Evolutionary conservation across 139 green algal genomes (phyloP).

Genomic region (Penium margaritaceum): DNA sequence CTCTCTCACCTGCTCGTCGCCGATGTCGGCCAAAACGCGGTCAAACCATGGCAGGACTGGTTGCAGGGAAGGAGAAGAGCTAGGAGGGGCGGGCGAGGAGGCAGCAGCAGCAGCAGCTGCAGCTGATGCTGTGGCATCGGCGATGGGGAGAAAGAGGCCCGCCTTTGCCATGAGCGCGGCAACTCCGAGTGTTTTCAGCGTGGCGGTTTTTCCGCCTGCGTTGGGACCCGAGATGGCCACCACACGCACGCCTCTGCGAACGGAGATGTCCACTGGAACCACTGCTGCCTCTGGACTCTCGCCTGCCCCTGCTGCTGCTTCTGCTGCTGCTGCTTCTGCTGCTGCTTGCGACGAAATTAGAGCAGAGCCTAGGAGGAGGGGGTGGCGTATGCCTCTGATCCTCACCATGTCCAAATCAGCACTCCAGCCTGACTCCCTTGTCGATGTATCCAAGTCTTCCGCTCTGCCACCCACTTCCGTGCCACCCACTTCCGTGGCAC

Average conservation of each 20-base stretch:
- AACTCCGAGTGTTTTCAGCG: constrained; percentile 82
- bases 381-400: constrained; percentile 31
- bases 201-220: constrained; percentile 88
- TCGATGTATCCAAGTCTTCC: too few species aligned
- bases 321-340: constrained; percentile 3
- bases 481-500: too few species aligned
- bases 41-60: constrained; percentile 36
- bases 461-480: too few species aligned
- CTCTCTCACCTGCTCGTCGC: too few species aligned
- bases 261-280: constrained; percentile 54
- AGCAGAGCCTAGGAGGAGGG: constrained; percentile 37
- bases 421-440: not conserved
- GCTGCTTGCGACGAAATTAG: not conserved
- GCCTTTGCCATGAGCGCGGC: constrained; percentile 65
- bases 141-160: constrained; percentile 72
- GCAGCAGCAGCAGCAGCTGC: too few species aligned
- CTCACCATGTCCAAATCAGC: not conserved
- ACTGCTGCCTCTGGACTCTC: not conserved
- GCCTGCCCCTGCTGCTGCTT: not conserved
- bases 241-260: constrained; percentile 48
- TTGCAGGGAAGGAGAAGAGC: too few species aligned
- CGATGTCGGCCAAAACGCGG: constrained; percentile 34
- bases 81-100: too few species aligned
- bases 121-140: too few species aligned
- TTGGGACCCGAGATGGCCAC: constrained; percentile 79